phyloP scores from a whole-genome alignment of 345 rosid species.

The Populus tremula region DNA sequence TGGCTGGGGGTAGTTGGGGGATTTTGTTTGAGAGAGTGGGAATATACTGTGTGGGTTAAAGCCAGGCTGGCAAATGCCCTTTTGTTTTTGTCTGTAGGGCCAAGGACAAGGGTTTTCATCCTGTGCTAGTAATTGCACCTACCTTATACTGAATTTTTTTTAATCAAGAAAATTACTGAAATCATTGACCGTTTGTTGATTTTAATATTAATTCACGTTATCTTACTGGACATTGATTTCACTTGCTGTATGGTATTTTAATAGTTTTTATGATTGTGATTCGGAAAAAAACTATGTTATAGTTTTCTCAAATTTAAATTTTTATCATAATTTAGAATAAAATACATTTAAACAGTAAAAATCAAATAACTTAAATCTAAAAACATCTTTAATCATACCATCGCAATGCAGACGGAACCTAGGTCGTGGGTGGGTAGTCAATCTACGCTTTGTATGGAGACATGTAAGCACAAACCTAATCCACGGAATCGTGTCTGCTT shows the following conservation, averaged over 20 bases:
- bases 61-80: constrained; percentile 45
- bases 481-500: not conserved
- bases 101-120: not conserved
- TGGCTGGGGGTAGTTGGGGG: not conserved
- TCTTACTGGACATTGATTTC: not conserved
- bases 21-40: not conserved
- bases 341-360: too few relatives aligned
- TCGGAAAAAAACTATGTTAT: too few relatives aligned
- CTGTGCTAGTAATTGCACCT: constrained; percentile 8
- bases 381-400: too few relatives aligned
- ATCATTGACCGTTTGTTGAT: not conserved
- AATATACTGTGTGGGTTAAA: not conserved
- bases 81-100: not conserved
- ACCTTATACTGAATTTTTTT: not conserved
- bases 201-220: not conserved
- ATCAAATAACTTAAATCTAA: too few relatives aligned
- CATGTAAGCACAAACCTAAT: not conserved
- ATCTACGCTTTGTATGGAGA: not conserved
- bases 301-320: too few relatives aligned
- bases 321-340: too few relatives aligned
- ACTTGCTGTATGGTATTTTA: not conserved
- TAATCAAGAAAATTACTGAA: too few relatives aligned
- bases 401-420: too few relatives aligned
- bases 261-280: too few relatives aligned
- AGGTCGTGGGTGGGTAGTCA: not conserved